phyloP scores from a whole-genome alignment of 192 early-diverging fungal species.

The Gryganskiella cystojenkinii region DNA sequence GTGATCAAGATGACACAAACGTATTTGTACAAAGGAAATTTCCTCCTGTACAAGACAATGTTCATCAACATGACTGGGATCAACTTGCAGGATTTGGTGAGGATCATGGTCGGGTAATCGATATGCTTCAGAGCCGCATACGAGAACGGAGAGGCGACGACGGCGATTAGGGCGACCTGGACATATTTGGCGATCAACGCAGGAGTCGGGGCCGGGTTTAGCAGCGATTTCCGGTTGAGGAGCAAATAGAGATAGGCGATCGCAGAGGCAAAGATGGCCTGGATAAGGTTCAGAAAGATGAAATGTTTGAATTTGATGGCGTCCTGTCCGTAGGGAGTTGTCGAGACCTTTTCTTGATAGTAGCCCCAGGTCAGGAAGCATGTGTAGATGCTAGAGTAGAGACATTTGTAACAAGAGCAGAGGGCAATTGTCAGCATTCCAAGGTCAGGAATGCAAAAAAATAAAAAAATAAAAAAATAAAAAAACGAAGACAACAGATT shows the following conservation, averaged over 20 bases:
- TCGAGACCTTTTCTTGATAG: conserved; percentile 93
- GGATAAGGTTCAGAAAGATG: conserved; percentile 90
- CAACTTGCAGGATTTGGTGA: conserved; percentile 97
- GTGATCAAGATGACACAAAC: conserved; percentile 89
- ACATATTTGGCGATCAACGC: conserved; percentile 70
- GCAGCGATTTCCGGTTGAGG: conserved; percentile 56
- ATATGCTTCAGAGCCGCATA: conserved; percentile 94
- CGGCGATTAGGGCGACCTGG: conserved; percentile 80
- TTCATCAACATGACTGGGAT: conserved; percentile 98
- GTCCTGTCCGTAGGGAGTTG: conserved; percentile 78
- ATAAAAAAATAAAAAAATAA: not conserved
- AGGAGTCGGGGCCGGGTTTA: conserved; percentile 27
- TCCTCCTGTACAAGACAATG: conserved; percentile 87
- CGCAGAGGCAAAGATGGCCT: conserved; percentile 80
- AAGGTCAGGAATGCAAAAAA: not conserved
- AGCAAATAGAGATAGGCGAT: conserved; percentile 83
- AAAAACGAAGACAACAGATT: not conserved
- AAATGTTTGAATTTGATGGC: conserved; percentile 85
- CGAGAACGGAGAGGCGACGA: conserved; percentile 88
- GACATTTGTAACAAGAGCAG: not conserved
- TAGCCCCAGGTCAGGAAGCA: conserved; percentile 98
- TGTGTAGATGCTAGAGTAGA: conserved; percentile 78
- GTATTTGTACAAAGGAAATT: conserved; percentile 91
- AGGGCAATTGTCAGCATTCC: not conserved
- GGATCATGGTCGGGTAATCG: conserved; percentile 97